Evolutionary conservation across 106 monocot species (phyloP).

Genomic region (Chionographis japonica): DNA sequence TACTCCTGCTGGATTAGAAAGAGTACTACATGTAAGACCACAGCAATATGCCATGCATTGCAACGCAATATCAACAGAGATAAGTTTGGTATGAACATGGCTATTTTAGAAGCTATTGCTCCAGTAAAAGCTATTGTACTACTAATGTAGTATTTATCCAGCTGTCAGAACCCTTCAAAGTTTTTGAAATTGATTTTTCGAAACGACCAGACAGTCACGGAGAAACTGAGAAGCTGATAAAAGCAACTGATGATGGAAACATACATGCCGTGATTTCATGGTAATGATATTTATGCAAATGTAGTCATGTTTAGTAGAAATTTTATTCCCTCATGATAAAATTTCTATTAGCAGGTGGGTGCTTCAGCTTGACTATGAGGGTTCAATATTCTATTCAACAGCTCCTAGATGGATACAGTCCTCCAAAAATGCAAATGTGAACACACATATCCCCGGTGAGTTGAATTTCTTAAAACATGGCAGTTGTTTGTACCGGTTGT

Average conservation of each 20-base stretch:
- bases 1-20: conserved; percentile 44
- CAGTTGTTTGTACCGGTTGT: background rate
- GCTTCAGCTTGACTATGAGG: conserved; percentile 83
- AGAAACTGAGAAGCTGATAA: conserved; percentile 50
- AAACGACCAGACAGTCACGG: conserved; percentile 72
- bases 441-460: conserved; percentile 13
- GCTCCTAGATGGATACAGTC: conserved; percentile 69
- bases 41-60: conserved; percentile 89
- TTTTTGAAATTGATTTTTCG: conserved; percentile 97
- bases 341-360: conserved; percentile 71
- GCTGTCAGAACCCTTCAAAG: conserved; percentile 96
- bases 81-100: conserved; percentile 56
- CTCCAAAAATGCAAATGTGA: conserved; percentile 1
- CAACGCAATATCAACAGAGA: conserved; percentile 46
- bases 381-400: conserved; percentile 79
- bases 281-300: conserved; percentile 36
- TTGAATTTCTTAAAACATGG: background rate
- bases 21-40: conserved; percentile 39
- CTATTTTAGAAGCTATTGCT: conserved; percentile 1
- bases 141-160: conserved; percentile 32
- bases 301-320: background rate
- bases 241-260: conserved; percentile 43
- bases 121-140: background rate
- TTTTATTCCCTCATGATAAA: background rate
- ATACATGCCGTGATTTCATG: conserved; percentile 93